Percentiles rank a stretch among this genome's conserved stretches.
These are phyloP conservation scores for Prunella vulgaris DNA, from an alignment of 257 asterid genomes.

Conservation along the genomic window DNA sequence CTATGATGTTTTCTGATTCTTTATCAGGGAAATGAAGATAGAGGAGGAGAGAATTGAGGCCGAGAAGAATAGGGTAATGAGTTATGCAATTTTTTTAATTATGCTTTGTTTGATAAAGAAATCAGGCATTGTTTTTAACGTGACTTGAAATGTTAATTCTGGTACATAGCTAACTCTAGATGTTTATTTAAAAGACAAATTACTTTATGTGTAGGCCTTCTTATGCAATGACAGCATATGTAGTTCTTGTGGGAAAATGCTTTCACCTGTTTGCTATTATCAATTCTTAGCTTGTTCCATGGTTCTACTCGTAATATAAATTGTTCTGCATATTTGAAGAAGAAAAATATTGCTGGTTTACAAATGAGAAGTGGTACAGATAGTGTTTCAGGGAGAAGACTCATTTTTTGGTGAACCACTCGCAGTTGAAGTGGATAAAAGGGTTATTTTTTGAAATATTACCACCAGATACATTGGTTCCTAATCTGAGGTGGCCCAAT, in stretches of 20 bases:
- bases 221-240: background rate
- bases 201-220: background rate
- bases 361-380: background rate
- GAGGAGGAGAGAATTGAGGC: conserved; percentile 98
- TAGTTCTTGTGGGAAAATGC: background rate
- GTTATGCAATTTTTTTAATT: conserved; percentile 5
- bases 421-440: background rate
- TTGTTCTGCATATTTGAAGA: background rate
- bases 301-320: conserved; percentile 1
- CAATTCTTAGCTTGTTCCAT: background rate
- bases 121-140: background rate
- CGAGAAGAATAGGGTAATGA: conserved; percentile 79
- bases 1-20: conserved; percentile 22
- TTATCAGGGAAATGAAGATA: conserved; percentile 90
- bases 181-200: background rate
- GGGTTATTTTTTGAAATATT: background rate
- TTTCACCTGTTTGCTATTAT: background rate
- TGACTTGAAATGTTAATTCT: background rate
- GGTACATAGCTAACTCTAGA: background rate
- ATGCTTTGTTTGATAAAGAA: background rate
- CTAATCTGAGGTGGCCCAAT: background rate
- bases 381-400: background rate
- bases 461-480: background rate
- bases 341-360: background rate
- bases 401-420: background rate